phyloP scores from a whole-genome alignment of 352 stramenopile species.

The Phytophthora podocarpi region DNA sequence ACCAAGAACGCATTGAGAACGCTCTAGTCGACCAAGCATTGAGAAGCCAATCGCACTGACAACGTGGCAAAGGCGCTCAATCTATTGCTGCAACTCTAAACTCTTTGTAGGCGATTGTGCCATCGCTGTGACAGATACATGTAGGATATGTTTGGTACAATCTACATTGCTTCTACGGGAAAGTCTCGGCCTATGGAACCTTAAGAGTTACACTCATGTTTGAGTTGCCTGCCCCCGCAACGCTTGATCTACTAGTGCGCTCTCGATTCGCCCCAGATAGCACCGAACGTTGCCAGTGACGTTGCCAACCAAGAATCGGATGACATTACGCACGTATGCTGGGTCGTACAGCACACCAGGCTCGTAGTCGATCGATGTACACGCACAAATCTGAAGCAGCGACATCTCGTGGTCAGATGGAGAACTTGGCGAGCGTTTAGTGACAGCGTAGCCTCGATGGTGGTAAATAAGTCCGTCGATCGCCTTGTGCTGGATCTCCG shows the following conservation, averaged over 20 bases:
- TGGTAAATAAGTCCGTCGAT: conserved; percentile 16
- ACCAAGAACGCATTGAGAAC: conserved; percentile 49
- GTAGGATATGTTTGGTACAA: no score
- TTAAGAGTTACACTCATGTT: no score
- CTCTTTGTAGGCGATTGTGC: no score
- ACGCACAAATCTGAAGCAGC: conserved; percentile 50
- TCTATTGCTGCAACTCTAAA: no score
- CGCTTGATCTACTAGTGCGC: conserved; percentile 3
- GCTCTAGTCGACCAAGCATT: conserved; percentile 29
- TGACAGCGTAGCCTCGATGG: conserved; percentile 29
- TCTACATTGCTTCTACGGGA: no score
- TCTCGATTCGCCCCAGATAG: conserved; percentile 3
- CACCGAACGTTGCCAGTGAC: conserved; percentile 7
- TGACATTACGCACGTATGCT: conserved; percentile 25
- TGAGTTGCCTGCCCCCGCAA: no score
- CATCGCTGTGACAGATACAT: no score
- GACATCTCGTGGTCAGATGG: conserved; percentile 26
- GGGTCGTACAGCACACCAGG: conserved; percentile 22
- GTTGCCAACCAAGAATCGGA: conserved; percentile 41
- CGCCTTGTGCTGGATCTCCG: conserved; percentile 14
- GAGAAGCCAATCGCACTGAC: not conserved
- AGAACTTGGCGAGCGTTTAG: conserved; percentile 35
- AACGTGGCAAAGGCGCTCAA: no score
- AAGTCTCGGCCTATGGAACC: no score
- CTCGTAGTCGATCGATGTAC: conserved; percentile 45